Percentiles rank a stretch among this genome's conserved stretches.
Conservation (phyloP, 352 stramenopile genomes). For the Thalassiosira mediterranea region DNA sequence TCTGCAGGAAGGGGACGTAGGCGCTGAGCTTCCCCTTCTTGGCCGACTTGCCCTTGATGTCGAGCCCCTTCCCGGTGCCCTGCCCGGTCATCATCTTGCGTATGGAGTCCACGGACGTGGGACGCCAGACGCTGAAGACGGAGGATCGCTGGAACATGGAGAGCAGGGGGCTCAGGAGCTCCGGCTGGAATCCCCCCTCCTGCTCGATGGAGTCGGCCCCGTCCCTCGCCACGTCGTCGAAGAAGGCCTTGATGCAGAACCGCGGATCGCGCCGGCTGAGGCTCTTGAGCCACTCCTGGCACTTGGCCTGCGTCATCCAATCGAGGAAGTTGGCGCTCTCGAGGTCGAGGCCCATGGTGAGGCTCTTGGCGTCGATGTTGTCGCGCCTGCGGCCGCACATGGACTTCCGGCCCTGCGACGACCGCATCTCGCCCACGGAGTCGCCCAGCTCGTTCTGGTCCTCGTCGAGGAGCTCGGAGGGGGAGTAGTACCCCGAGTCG, state of each 20-base stretch:
- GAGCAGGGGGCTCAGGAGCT: slow-evolving; percentile 47
- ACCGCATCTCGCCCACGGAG: too few relatives aligned
- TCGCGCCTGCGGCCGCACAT: slow-evolving; percentile 7
- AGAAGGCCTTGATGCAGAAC: slow-evolving; percentile 59
- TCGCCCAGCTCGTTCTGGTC: too few relatives aligned
- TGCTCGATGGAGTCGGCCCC: slow-evolving; percentile 47
- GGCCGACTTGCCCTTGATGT: slow-evolving; percentile 77
- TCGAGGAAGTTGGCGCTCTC: slow-evolving; percentile 46
- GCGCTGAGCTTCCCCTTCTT: slow-evolving; percentile 67
- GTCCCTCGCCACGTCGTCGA: slow-evolving; percentile 57
- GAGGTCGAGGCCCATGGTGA: slow-evolving; percentile 37
- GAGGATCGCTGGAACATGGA: slow-evolving; percentile 46
- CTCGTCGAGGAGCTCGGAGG: too few relatives aligned
- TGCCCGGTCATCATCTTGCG: slow-evolving; percentile 73
- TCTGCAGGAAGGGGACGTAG: slow-evolving; percentile 74
- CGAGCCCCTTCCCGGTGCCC: slow-evolving; percentile 70
- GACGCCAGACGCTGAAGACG: slow-evolving; percentile 57
- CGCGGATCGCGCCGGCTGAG: slow-evolving; percentile 52
- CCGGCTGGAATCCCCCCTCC: slow-evolving; percentile 32
- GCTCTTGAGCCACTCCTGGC: slow-evolving; percentile 46
- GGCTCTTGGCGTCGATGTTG: slow-evolving; percentile 26
- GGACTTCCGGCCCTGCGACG: not conserved
- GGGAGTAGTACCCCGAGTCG: too few relatives aligned
- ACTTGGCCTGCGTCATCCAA: slow-evolving; percentile 31
- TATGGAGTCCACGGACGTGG: slow-evolving; percentile 49